Base-by-base conservation (phyloP, 257 asterid species). In the Solanum peruvianum region DNA sequence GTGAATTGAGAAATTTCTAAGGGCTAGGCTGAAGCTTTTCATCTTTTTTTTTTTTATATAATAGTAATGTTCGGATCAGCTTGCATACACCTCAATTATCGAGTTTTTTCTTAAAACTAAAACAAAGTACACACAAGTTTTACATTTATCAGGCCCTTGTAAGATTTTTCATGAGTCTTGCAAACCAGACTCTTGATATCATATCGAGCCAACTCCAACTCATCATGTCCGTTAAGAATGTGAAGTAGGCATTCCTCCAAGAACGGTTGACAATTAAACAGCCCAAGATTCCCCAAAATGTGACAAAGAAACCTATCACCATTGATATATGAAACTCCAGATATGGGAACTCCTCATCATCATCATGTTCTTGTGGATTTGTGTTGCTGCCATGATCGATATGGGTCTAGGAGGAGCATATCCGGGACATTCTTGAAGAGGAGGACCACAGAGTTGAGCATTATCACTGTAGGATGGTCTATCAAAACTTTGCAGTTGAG, bases 401-500 rank as follows among this genome's bases (percentile, higher is more conserved):
- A 76, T 0, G 60, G 23, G 6, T 0, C 83, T 76, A 42, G 69
- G 33, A 42, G 88, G 78, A 58, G 25, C 87, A 72, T 37, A 56
- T 42, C 62, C 70, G 3, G 80, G 45, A 37, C 91, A 89, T 31
- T 47, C 52, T 15, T 29, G 41, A 4, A 88, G 86, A n/a, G 90
- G 92, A n/a, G 7, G 67, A 20, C 93, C 91, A 9, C 93, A 89
- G 2, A 91, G 87, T 81, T n/a, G 86, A 3, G 27, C 37, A 13
- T 91, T 89, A 14, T 87, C 90, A 33, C 86, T 87, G 64, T 87
- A 91, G 1, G 29, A 20, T 8, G 94, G 91, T 31, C 29, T 70
- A 25, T 72, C 16, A 18, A 93, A 90, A 45, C 89, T 76, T 27
- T 80, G 91, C 11, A 90, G n/a, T 84, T 91, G 92, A 47, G 92